These are phyloP conservation scores for Sistotremastrum niveocremeum DNA, from an alignment of 768 basidiomycete species.

Conservation along the genomic window DNA sequence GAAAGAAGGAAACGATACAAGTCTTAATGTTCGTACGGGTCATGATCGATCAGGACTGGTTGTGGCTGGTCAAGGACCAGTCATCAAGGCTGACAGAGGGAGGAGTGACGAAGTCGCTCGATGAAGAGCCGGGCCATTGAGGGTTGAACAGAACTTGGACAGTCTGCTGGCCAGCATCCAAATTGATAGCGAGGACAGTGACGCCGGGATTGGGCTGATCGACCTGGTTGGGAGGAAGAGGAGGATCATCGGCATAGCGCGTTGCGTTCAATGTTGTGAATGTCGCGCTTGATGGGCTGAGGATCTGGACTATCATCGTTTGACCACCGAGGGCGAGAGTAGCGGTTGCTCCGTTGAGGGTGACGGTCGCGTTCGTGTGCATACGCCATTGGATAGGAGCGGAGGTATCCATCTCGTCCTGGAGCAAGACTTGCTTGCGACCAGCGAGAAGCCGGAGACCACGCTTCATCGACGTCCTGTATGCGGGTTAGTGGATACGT, in stretches of 20 bases:
- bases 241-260: conserved; percentile 47
- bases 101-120: conserved; percentile 54
- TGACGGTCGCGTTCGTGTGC: conserved; percentile 88
- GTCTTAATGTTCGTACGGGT: too few relatives aligned
- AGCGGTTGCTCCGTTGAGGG: conserved; percentile 46
- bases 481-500: conserved; percentile 7
- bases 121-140: conserved; percentile 68
- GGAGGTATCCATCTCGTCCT: conserved; percentile 71
- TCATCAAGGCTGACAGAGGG: conserved; percentile 49
- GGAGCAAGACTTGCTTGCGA: conserved; percentile 79
- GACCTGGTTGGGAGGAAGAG: conserved; percentile 38
- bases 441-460: conserved; percentile 75
- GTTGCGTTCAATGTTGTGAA: conserved; percentile 45
- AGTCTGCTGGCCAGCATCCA: conserved; percentile 58
- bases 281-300: conserved; percentile 48
- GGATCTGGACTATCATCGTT: conserved; percentile 49
- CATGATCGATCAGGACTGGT: conserved; percentile 13
- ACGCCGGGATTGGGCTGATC: conserved; percentile 74
- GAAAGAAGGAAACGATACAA: not conserved
- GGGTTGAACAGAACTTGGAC: conserved; percentile 86
- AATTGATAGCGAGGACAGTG: conserved; percentile 61
- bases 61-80: conserved; percentile 76
- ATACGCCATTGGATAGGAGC: conserved; percentile 72
- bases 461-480: conserved; percentile 60
- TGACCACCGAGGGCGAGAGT: conserved; percentile 61